These are phyloP conservation scores for Lippia alba DNA, from an alignment of 305 asterid species.

Conservation along the genomic window DNA sequence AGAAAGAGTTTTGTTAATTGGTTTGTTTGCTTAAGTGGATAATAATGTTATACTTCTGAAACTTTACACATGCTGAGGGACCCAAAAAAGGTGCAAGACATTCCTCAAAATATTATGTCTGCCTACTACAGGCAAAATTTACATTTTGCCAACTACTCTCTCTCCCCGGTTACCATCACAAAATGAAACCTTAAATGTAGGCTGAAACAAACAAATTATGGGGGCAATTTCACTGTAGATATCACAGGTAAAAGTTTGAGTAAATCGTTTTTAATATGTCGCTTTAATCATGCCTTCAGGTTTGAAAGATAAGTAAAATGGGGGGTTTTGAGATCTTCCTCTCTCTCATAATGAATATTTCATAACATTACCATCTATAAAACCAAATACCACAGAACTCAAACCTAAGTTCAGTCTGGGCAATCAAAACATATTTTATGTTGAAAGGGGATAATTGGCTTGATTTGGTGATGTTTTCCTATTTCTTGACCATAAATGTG, in stretches of 20 bases:
- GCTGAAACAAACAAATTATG: background rate
- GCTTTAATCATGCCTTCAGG: background rate
- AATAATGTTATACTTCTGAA: slow-evolving; percentile 1
- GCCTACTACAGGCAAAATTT: slow-evolving; percentile 11
- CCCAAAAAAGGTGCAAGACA: slow-evolving; percentile 24
- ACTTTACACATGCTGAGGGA: background rate
- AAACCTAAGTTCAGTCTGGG: background rate
- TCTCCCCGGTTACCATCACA: slow-evolving; percentile 24
- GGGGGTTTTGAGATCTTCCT: background rate
- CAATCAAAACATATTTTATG: background rate
- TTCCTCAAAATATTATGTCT: slow-evolving; percentile 19
- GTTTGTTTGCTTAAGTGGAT: background rate
- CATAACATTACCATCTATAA: background rate
- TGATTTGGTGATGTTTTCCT: background rate
- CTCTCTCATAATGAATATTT: background rate
- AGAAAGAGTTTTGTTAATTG: slow-evolving; percentile 7
- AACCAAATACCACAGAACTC: slow-evolving; percentile 2
- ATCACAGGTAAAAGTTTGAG: slow-evolving; percentile 21
- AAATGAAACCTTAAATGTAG: slow-evolving; percentile 6
- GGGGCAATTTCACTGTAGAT: slow-evolving; percentile 13
- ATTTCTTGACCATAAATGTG: background rate
- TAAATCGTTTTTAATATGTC: slow-evolving; percentile 3
- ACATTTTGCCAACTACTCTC: slow-evolving; percentile 12
- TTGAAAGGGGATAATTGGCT: background rate
- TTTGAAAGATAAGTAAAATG: background rate